Conservation (phyloP, 768 basidiomycete species). For the Clitopilus passeckerianus region DNA sequence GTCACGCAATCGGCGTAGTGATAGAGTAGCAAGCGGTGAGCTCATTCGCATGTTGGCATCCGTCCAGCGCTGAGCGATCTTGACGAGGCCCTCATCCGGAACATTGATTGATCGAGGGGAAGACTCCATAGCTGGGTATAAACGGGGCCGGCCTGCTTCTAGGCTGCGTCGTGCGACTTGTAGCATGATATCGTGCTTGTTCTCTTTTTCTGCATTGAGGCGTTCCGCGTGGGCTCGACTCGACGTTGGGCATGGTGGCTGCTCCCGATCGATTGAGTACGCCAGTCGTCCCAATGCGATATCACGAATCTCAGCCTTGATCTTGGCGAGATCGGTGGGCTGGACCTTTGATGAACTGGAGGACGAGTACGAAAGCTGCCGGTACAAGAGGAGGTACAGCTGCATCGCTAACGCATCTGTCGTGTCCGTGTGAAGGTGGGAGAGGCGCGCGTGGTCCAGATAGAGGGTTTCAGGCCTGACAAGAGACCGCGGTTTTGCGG, state of each 20-base stretch:
- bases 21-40: slow-evolving; percentile 54
- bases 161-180: slow-evolving; percentile 72
- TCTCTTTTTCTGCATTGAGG: slow-evolving; percentile 40
- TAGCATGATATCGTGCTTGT: slow-evolving; percentile 63
- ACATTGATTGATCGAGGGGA: slow-evolving; percentile 22
- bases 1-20: slow-evolving; percentile 59
- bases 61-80: slow-evolving; percentile 69
- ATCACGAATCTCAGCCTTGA: slow-evolving; percentile 76
- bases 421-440: slow-evolving; percentile 63
- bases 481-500: slow-evolving; percentile 26
- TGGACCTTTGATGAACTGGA: slow-evolving; percentile 35
- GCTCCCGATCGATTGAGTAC: slow-evolving; percentile 41
- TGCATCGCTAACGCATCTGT: slow-evolving; percentile 71
- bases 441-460: slow-evolving; percentile 70
- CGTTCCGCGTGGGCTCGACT: slow-evolving; percentile 14
- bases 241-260: slow-evolving; percentile 8
- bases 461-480: slow-evolving; percentile 75
- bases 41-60: slow-evolving; percentile 56
- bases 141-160: slow-evolving; percentile 26
- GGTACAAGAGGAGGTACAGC: slow-evolving; percentile 78
- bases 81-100: slow-evolving; percentile 51
- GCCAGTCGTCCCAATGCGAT: slow-evolving; percentile 61
- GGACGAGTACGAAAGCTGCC: slow-evolving; percentile 61
- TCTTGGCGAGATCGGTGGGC: slow-evolving; percentile 46
- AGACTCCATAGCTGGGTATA: slow-evolving; percentile 12